These are phyloP conservation scores for Tephrocybe rancida DNA, from an alignment of 768 basidiomycete species.

Conservation along the genomic window DNA sequence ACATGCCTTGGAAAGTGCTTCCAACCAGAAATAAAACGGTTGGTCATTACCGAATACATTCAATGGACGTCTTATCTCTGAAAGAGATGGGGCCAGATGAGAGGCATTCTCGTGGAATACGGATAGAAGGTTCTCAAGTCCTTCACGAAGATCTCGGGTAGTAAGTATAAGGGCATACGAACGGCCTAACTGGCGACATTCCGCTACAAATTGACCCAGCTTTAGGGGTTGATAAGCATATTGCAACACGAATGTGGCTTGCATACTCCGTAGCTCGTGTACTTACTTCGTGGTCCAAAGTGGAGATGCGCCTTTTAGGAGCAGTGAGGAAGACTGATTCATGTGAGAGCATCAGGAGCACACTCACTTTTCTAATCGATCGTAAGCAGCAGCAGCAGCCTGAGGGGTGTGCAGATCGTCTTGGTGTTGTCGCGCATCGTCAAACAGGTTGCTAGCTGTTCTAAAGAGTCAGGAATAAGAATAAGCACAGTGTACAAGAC, in stretches of 20 bases:
- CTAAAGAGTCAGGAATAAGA: too few species aligned
- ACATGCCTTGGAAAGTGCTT: conserved; percentile 11
- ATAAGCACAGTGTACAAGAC: too few species aligned
- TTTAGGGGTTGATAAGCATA: neutral
- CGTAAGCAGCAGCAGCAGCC: neutral
- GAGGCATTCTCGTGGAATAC: conserved; percentile 15
- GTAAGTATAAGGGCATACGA: conserved; percentile 22
- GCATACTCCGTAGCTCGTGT: too few species aligned
- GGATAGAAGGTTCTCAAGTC: conserved; percentile 10
- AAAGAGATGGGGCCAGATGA: neutral
- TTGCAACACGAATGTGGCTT: too few species aligned
- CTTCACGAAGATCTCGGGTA: conserved; percentile 13
- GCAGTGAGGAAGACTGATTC: too few species aligned
- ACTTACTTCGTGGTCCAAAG: too few species aligned
- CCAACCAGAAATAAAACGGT: conserved; percentile 10
- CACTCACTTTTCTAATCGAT: neutral
- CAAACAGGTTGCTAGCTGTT: too few species aligned
- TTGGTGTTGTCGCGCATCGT: neutral
- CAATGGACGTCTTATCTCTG: neutral
- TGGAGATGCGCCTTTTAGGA: too few species aligned
- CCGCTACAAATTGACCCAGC: conserved; percentile 13
- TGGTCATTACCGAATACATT: neutral
- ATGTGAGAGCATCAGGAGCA: neutral
- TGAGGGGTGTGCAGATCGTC: neutral
- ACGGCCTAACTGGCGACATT: conserved; percentile 18